phyloP scores from a whole-genome alignment of 2,329 filamentous ascomycete species.

The Colletotrichum camelliae region DNA sequence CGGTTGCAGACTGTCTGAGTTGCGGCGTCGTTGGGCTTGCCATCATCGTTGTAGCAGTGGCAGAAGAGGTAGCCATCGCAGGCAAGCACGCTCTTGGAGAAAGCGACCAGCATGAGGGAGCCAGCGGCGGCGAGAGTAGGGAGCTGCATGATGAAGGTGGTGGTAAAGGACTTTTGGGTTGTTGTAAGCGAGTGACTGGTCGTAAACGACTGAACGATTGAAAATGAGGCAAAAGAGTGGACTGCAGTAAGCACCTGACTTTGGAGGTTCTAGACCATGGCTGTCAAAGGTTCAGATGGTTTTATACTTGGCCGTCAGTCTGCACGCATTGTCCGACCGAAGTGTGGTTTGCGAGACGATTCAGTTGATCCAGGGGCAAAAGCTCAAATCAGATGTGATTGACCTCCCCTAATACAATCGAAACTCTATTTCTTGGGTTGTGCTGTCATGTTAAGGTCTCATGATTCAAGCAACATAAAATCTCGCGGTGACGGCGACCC shows the following conservation, averaged over 20 bases:
- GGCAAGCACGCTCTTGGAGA: not conserved
- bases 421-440: not conserved
- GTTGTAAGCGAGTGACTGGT: not conserved
- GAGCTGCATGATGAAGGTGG: not conserved
- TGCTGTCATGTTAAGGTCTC: not conserved
- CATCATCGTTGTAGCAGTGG: not conserved
- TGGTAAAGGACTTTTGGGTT: not conserved
- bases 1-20: not conserved
- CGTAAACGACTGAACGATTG: not conserved
- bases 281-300: not conserved
- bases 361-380: not conserved
- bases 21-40: not conserved
- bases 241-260: no score
- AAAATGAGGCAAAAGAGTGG: not conserved
- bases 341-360: not conserved
- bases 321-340: not conserved
- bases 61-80: not conserved
- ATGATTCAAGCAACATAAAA: not conserved
- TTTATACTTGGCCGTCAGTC: not conserved
- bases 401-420: not conserved
- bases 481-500: not conserved
- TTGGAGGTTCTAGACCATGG: not conserved
- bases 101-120: not conserved
- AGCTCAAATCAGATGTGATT: not conserved
- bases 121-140: not conserved